Evolutionary conservation across 768 basidiomycete species (phyloP).

Genomic region (Agaricus subrufescens): DNA sequence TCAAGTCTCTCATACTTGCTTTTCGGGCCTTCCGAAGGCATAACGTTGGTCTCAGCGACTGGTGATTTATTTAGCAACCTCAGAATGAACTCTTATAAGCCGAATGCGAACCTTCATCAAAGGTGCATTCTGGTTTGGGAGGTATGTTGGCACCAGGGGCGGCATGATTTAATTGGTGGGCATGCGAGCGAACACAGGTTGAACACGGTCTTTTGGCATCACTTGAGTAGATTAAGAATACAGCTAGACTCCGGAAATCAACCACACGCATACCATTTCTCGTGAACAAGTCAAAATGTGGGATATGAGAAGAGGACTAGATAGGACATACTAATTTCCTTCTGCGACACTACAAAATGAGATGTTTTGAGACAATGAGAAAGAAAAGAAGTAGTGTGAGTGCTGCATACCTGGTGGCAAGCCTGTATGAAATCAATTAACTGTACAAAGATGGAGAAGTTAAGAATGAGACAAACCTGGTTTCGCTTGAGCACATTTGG

Average conservation of each 20-base stretch:
- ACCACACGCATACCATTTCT: conserved; percentile 55
- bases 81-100: neutral
- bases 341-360: conserved; percentile 54
- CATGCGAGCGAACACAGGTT: conserved; percentile 72
- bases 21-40: conserved; percentile 46
- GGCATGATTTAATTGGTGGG: conserved; percentile 61
- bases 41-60: conserved; percentile 36
- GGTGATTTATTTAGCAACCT: neutral
- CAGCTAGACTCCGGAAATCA: neutral
- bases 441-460: neutral
- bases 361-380: conserved; percentile 15
- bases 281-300: conserved; percentile 8
- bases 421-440: conserved; percentile 28
- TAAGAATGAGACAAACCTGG: conserved; percentile 31
- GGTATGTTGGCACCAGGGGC: conserved; percentile 51
- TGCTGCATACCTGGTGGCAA: conserved; percentile 45
- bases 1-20: conserved; percentile 62
- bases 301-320: neutral
- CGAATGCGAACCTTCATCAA: conserved; percentile 44
- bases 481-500: conserved; percentile 51
- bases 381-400: neutral
- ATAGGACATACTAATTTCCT: conserved; percentile 59
- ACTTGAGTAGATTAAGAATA: conserved; percentile 27
- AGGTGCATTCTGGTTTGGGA: conserved; percentile 66
- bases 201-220: conserved; percentile 76